Conservation (phyloP, 352 stramenopile genomes). For the Phytophthora pinifolia region DNA sequence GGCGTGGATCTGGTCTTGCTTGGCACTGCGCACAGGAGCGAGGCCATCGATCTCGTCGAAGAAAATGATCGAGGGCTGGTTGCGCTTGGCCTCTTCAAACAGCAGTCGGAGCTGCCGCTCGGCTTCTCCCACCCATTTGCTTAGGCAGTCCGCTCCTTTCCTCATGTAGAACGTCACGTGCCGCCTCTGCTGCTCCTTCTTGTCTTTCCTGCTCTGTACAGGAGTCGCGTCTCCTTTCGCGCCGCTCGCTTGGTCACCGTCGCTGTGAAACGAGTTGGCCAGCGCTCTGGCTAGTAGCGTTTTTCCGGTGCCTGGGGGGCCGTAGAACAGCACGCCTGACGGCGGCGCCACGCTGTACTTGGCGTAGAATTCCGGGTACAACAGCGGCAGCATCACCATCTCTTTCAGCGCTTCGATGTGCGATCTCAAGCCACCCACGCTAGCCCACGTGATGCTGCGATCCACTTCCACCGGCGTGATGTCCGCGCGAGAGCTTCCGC, state of each 20-base stretch:
- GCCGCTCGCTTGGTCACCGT: conserved; percentile 13
- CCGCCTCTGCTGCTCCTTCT: conserved; percentile 31
- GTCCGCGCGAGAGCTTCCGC: conserved; percentile 60
- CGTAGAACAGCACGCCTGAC: conserved; percentile 89
- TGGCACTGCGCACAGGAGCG: conserved; percentile 89
- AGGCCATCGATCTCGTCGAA: conserved; percentile 95
- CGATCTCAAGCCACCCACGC: conserved; percentile 75
- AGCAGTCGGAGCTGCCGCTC: conserved; percentile 90
- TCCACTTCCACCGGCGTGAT: conserved; percentile 86
- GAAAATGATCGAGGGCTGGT: conserved; percentile 94
- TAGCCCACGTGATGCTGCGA: conserved; percentile 82
- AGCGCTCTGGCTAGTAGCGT: conserved; percentile 89
- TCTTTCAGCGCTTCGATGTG: conserved; percentile 92
- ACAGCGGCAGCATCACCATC: conserved; percentile 92
- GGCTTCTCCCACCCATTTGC: conserved; percentile 93
- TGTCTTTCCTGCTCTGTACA: conserved; percentile 11
- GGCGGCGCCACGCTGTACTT: conserved; percentile 87
- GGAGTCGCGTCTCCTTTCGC: neutral
- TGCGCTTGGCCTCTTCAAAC: conserved; percentile 90
- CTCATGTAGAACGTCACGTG: conserved; percentile 95
- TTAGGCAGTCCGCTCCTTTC: conserved; percentile 90
- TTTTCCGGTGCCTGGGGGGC: conserved; percentile 92
- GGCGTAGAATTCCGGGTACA: conserved; percentile 93
- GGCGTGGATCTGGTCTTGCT: conserved; percentile 94
- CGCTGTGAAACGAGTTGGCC: conserved; percentile 66